Conservation (phyloP, 805 yeast species). For the Barnettozyma sp. region DNA sequence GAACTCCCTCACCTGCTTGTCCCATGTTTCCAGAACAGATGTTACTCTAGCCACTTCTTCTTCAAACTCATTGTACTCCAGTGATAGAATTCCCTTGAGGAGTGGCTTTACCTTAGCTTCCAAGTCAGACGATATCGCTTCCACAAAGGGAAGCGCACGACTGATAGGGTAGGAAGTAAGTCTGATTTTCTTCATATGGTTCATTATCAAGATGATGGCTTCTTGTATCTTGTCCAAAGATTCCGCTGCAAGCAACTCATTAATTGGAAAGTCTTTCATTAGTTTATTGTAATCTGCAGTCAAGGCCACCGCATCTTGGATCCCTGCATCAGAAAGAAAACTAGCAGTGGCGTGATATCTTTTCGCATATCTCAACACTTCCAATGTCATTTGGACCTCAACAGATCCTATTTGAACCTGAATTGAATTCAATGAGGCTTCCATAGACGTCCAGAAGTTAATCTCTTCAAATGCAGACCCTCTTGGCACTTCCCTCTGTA, state of each 20-base stretch:
- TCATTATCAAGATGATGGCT: slow-evolving; percentile 43
- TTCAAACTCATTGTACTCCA: slow-evolving; percentile 36
- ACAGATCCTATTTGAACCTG: slow-evolving; percentile 50
- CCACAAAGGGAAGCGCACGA: slow-evolving; percentile 60
- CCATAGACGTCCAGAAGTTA: slow-evolving; percentile 72
- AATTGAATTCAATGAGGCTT: slow-evolving; percentile 47
- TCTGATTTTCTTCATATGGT: slow-evolving; percentile 57
- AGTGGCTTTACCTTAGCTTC: slow-evolving; percentile 36
- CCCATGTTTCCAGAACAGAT: slow-evolving; percentile 44
- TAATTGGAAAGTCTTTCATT: slow-evolving; percentile 63
- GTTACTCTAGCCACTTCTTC: slow-evolving; percentile 25
- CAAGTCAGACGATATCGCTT: slow-evolving; percentile 54
- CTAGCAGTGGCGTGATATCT: slow-evolving; percentile 75
- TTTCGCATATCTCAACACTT: slow-evolving; percentile 58
- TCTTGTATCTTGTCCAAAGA: slow-evolving; percentile 38
- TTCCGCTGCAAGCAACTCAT: slow-evolving; percentile 44
- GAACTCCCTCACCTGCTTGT: slow-evolving; percentile 54
- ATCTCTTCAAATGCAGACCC: slow-evolving; percentile 62
- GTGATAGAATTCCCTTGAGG: slow-evolving; percentile 38
- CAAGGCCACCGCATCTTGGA: slow-evolving; percentile 44
- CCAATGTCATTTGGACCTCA: slow-evolving; percentile 51
- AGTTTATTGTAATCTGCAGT: slow-evolving; percentile 56
- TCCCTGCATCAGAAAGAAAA: slow-evolving; percentile 63
- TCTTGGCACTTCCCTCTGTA: slow-evolving; percentile 45
- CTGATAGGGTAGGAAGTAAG: slow-evolving; percentile 54